Conservation (phyloP, 768 basidiomycete genomes). For the Suillus brevipes region DNA sequence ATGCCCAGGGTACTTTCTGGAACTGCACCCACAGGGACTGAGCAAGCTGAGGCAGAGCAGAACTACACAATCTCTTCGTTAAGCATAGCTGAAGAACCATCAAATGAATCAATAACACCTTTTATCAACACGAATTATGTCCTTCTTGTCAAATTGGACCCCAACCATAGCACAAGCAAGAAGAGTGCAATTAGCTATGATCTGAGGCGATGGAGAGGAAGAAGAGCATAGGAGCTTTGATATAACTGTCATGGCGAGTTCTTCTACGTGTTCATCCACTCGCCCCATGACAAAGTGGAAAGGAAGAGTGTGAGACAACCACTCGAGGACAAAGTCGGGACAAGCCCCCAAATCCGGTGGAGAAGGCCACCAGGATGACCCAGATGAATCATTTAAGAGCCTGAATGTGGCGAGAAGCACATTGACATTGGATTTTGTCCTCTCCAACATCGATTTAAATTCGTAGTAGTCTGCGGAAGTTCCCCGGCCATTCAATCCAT, state of each 20-base stretch:
- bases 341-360: background rate
- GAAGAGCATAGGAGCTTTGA: too few relatives aligned
- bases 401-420: background rate
- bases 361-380: background rate
- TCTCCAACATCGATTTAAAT: too few relatives aligned
- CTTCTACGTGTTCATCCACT: too few relatives aligned
- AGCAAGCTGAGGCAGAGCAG: background rate
- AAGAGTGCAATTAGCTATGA: background rate
- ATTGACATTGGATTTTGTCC: too few relatives aligned
- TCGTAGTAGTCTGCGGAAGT: accelerated
- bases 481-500: background rate
- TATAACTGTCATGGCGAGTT: too few relatives aligned
- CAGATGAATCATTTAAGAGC: too few relatives aligned
- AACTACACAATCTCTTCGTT: background rate
- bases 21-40: background rate
- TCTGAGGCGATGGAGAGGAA: background rate
- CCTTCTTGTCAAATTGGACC: background rate
- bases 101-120: background rate
- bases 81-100: background rate
- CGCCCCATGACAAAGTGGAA: too few relatives aligned
- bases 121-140: background rate
- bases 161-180: background rate
- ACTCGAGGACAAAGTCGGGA: too few relatives aligned
- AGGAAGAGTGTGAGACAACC: too few relatives aligned
- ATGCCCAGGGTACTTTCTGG: background rate